Percentiles rank a stretch among this genome's conserved stretches.
Evolutionary conservation across 345 rosid genomes (phyloP).

Genomic region (Lagerstroemia speciosa): DNA sequence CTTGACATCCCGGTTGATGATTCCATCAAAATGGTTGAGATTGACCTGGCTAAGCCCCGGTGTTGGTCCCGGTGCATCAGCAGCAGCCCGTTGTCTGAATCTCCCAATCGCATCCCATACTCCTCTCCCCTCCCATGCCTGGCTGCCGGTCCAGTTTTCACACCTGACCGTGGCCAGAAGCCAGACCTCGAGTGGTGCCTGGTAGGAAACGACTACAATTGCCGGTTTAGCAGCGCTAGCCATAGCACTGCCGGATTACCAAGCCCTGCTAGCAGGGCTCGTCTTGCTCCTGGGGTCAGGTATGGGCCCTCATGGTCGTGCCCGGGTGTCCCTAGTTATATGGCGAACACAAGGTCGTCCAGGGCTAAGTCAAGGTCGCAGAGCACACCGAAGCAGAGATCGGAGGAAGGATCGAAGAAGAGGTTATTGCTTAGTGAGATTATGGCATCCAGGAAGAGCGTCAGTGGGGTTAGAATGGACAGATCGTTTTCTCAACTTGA

Average conservation of each 20-base stretch:
- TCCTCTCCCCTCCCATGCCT: slow-evolving; percentile 26
- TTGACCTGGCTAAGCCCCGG: slow-evolving; percentile 39
- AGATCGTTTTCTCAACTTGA: slow-evolving; percentile 25
- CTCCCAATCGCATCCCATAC: slow-evolving; percentile 19
- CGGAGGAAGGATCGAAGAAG: slow-evolving; percentile 38
- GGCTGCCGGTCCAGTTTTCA: slow-evolving; percentile 14
- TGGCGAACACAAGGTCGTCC: slow-evolving; percentile 73
- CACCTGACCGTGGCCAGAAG: slow-evolving; percentile 11
- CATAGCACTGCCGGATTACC: slow-evolving; percentile 41
- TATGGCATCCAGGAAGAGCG: slow-evolving; percentile 48
- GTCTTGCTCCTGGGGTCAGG: slow-evolving; percentile 21
- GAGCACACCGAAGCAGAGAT: slow-evolving; percentile 68
- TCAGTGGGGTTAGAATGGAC: slow-evolving; percentile 37
- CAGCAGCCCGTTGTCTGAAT: slow-evolving; percentile 24
- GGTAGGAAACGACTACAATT: neutral
- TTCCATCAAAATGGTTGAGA: slow-evolving; percentile 47
- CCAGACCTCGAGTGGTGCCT: slow-evolving; percentile 29
- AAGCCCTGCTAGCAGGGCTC: neutral
- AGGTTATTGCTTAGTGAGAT: slow-evolving; percentile 51
- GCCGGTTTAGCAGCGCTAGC: slow-evolving; percentile 7
- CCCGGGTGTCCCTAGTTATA: slow-evolving; percentile 52
- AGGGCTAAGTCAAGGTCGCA: slow-evolving; percentile 63
- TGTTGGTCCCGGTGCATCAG: slow-evolving; percentile 31
- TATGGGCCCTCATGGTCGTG: slow-evolving; percentile 31
- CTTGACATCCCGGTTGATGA: slow-evolving; percentile 23